Evolutionary conservation across 176 grass and related monocot genomes (phyloP), one percentile per base, ranked within the genome.

Genomic region (Avena insularis): DNA sequence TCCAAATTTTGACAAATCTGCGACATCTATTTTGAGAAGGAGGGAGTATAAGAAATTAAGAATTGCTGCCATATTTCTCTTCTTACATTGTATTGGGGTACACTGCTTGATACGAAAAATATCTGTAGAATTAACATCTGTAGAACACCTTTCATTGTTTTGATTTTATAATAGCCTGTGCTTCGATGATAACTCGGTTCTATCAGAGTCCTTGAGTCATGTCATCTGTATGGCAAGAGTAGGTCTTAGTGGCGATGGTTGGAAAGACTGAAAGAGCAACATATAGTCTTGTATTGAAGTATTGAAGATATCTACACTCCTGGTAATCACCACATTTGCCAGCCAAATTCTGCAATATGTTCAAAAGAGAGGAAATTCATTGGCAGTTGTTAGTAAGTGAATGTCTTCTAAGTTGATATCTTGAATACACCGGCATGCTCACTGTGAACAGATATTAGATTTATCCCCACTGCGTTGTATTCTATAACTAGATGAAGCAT

Each of bases 401-500:
- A 71, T 8, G 16, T 38, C 19, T 45, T 20, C 11, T 73, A 71
- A 71, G 8, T 12, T 73, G 20, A 13, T 40, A 20, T 71, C 19
- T 19, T 71, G 20, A 50, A 50, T 47, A 50, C 71, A 50, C 46
- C 5, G 45, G 46, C 71, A 31, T 76, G 47, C 23, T 53, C 49
- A 76, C 73, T 2, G 1, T 1, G 6, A 53, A 75, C 23, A 53
- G 47, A 31, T 75, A 17, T 51, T 53, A 75, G 47, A 75, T 53
- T 49, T 38, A 36, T 2, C 38, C 38, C 0, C 56, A 79, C 56
- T 12, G 55, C 20, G 16, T 23, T 53, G 73, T 76, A 8, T 10
- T 76, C 25, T 77, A 29, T 65, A 54, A 62, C 46, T 85, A 60
- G 59, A 49, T 77, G 45, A 85, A 66, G 19, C 20, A 25, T 67